These are phyloP conservation scores for Colletotrichum cordylinicola DNA, from an alignment of 2,329 filamentous ascomycete species.

Conservation along the genomic window DNA sequence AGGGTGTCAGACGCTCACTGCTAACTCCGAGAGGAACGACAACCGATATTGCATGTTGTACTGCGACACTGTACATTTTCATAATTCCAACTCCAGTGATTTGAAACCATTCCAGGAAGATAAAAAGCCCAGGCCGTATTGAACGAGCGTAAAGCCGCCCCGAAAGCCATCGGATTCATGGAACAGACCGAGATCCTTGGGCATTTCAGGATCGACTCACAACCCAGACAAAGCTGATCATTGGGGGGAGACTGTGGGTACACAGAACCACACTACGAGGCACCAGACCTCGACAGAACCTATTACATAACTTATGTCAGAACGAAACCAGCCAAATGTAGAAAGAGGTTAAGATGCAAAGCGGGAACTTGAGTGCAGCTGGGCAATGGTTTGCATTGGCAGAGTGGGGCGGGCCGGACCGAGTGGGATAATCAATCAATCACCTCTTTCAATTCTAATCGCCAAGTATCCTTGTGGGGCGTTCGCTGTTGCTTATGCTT, in stretches of 20 bases:
- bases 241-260: not conserved
- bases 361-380: not conserved
- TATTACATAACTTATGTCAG: not conserved
- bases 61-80: not conserved
- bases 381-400: not conserved
- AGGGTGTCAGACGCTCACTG: not conserved
- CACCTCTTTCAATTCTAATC: not conserved
- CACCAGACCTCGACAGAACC: not conserved
- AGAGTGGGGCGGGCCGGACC: not conserved
- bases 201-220: not conserved
- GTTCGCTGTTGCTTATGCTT: not conserved
- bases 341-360: not conserved
- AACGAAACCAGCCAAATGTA: not conserved
- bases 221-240: not conserved
- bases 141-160: not conserved
- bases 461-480: not conserved
- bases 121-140: not conserved
- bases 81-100: not conserved
- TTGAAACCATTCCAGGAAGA: not conserved
- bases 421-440: not conserved
- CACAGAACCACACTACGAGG: not conserved
- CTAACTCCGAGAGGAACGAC: not conserved
- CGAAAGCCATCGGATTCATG: not conserved
- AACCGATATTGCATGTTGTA: not conserved
- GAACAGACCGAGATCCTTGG: not conserved